Evolutionary conservation across 306 rosid genomes (phyloP).

Genomic region (Acacia crassicarpa): DNA sequence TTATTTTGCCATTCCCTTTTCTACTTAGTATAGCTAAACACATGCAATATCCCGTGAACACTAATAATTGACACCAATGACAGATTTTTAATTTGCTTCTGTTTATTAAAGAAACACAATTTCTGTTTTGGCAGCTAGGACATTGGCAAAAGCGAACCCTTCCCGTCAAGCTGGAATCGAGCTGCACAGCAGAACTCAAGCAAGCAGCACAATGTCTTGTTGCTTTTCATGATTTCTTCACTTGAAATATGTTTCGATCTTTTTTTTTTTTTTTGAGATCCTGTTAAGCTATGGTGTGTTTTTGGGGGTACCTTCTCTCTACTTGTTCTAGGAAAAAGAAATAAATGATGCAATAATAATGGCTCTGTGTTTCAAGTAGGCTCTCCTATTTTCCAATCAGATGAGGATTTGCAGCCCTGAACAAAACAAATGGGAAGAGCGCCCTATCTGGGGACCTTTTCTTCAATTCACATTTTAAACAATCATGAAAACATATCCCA

Average conservation of each 20-base stretch:
- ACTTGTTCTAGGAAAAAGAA: background rate
- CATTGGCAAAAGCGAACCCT: slow-evolving; percentile 69
- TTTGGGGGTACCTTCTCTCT: background rate
- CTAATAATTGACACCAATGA: background rate
- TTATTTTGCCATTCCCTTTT: background rate
- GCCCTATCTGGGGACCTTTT: background rate
- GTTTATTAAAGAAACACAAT: background rate
- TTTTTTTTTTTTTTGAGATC: background rate
- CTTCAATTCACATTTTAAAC: background rate
- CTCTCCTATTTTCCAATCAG: background rate
- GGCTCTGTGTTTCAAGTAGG: background rate
- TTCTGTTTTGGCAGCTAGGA: slow-evolving; percentile 56
- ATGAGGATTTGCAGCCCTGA: background rate
- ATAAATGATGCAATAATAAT: background rate
- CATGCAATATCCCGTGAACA: background rate
- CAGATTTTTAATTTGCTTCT: background rate
- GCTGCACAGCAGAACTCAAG: slow-evolving; percentile 55
- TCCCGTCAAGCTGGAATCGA: slow-evolving; percentile 62
- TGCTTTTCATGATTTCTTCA: slow-evolving; percentile 44
- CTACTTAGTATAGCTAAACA: background rate
- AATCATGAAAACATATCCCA: background rate
- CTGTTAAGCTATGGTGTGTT: background rate
- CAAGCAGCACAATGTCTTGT: slow-evolving; percentile 60
- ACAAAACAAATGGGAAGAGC: background rate
- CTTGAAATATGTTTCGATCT: background rate